Evolutionary conservation across 2,329 filamentous ascomycete species (phyloP).

Genomic region (Fusarium tricinctum): DNA sequence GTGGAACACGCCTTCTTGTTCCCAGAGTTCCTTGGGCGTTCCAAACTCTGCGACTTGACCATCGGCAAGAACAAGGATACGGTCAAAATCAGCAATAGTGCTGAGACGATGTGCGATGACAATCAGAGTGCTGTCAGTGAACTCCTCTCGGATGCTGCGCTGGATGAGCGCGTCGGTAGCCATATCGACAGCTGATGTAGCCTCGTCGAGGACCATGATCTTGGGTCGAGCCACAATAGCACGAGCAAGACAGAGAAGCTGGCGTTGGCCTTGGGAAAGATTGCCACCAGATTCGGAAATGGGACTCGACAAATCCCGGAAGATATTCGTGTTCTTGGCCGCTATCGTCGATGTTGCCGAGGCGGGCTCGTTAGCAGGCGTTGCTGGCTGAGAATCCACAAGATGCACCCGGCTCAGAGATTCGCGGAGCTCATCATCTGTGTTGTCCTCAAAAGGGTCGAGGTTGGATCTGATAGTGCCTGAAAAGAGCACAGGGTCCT

Average conservation of each 20-base stretch:
- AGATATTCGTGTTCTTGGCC: slow-evolving; percentile 73
- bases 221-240: slow-evolving; percentile 80
- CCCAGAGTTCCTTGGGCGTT: slow-evolving; percentile 72
- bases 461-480: slow-evolving; percentile 83
- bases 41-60: slow-evolving; percentile 78
- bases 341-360: slow-evolving; percentile 53
- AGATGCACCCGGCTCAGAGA: slow-evolving; percentile 79
- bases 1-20: slow-evolving; percentile 68
- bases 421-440: slow-evolving; percentile 76
- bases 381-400: slow-evolving; percentile 59
- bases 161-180: slow-evolving; percentile 81
- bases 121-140: slow-evolving; percentile 75
- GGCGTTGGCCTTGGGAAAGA: slow-evolving; percentile 81
- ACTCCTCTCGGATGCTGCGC: slow-evolving; percentile 78
- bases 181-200: slow-evolving; percentile 84
- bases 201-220: slow-evolving; percentile 85
- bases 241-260: slow-evolving; percentile 80
- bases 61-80: slow-evolving; percentile 78
- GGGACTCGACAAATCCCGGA: slow-evolving; percentile 71
- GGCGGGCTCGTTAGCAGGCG: slow-evolving; percentile 57
- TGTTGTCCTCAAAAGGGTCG: slow-evolving; percentile 80
- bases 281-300: slow-evolving; percentile 81
- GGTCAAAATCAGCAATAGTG: slow-evolving; percentile 83
- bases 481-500: slow-evolving; percentile 86
- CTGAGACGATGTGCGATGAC: slow-evolving; percentile 83